Evolutionary conservation across 2,329 filamentous ascomycete species (phyloP), one percentile per base, ranked within the genome.

Genomic region (Trichoderma atrobrunneum): DNA sequence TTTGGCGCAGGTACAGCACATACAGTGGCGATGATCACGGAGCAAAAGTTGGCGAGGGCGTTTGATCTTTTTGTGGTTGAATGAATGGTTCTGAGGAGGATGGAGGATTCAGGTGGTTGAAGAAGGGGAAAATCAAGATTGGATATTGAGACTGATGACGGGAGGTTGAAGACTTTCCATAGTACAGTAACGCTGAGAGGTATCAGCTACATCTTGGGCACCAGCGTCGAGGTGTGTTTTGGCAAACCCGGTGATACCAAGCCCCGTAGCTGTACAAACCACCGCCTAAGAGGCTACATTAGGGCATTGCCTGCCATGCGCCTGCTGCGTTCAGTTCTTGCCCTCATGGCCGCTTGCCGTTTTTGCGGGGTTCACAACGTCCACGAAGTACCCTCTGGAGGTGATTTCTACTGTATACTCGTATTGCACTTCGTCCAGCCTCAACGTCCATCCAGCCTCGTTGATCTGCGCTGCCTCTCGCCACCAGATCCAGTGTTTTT

Each of bases 1-100:
- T 69, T 51, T 21, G 36, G 66, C 66, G 66, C 66, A 69, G 66
- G 66, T 69, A 69, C 66, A 16, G 36, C 34, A 36, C 34, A 39
- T n/a, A 43, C 39, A 43, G 39, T 24, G 57, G 66, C n/a, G 56
- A 34, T 60, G 56, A 61, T 61, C 28, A 48, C 66, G 66, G 66
- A 69, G 56, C 66, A 61, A 1, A 61, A 61, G 10, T 34, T 43
- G 11, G 66, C 56, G 36, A 51, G 56, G 16, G 39, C 39, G 3
- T 43, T n/a, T n/a, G 39, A 10, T n/a, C 16, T 10, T n/a, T 43
- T 43, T n/a, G 39, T n/a, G 18, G 21, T 28, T 18, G 51, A 24
- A 39, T 26, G 63, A 8, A 14, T 24, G 43, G n/a, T n/a, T 18
- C 14, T 24, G 30, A 18, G 0, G n/a, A n/a, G 16, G 7, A 10